Base-by-base conservation (phyloP, 495 filamentous ascomycete species). In the Chaetomium fimeti region DNA sequence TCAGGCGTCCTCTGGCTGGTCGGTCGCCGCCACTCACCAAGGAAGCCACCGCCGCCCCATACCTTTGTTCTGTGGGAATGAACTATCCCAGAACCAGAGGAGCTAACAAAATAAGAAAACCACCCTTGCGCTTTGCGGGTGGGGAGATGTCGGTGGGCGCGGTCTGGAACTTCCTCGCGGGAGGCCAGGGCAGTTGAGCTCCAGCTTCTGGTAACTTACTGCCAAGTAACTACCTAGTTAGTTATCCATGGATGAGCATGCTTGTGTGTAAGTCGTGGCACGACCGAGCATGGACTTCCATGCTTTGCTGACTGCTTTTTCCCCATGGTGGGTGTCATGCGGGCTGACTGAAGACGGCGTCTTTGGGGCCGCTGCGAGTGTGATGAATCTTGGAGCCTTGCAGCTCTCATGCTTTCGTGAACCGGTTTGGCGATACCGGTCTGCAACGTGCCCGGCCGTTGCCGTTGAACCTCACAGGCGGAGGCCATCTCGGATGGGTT, bases 291-390 rank as follows among this genome's bases (percentile, higher is more conserved):
- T 47, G 7, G 18, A 47, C n/a, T 47, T 47, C n/a, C n/a, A n/a
- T n/a, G 43, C 43, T 47, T 47, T 47, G 48, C 16, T 52, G 48
- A 25, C 48, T 47, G 43, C 43, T 47, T 47, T n/a, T 2, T 47
- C 43, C 9, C 15, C 43, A n/a, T n/a, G 43, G 16, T n/a, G 7
- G 3, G 7, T 47, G 43, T 18, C 40, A 43, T 43, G 40, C 13
- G 15, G 40, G 40, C 40, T 43, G 40, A 16, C 40, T 18, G 40
- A 43, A 1, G 16, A 11, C 40, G 40, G 16, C 13, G 40, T 43
- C 40, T 18, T 36, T 36, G 5, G 3, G 32, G 32, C 32, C 32
- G n/a, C 32, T 36, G 32, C 8, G 8, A 36, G 32, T 36, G 32
- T 36, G 32, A 43, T 43, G 11, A 11, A 15, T 18, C 15, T 16